A percentile compares a stretch with the other conserved stretches of the same genome.
Evolutionary conservation across 495 filamentous ascomycete species (phyloP).

Genomic region (Lasiosphaeria miniovina): DNA sequence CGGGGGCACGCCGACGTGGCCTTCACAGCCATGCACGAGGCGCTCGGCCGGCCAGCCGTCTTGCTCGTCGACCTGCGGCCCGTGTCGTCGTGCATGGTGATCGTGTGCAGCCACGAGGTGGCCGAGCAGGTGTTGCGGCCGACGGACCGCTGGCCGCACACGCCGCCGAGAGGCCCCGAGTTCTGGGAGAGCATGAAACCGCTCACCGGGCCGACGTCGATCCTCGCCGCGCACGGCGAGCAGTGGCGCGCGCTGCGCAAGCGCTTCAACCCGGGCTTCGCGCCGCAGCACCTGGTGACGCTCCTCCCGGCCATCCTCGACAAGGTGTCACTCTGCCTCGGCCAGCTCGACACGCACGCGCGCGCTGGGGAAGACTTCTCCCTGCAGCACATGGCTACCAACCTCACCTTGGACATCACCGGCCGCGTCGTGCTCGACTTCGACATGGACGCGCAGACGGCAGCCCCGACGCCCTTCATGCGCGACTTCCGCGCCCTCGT

Average conservation of each 20-base stretch:
- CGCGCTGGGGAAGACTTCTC: conserved; percentile 20
- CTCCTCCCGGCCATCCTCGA: conserved; percentile 33
- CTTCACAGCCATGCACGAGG: background rate
- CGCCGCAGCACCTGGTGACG: conserved; percentile 29
- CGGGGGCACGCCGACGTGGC: conserved; percentile 2
- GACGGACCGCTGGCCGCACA: conserved; percentile 33
- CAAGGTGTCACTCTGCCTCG: conserved; percentile 25
- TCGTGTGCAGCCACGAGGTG: conserved; percentile 39
- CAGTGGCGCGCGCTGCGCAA: conserved; percentile 33
- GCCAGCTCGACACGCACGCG: conserved; percentile 17
- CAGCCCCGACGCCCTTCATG: background rate
- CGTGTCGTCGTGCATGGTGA: conserved; percentile 20
- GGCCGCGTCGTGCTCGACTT: conserved; percentile 24
- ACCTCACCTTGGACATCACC: conserved; percentile 26
- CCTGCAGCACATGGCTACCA: conserved; percentile 11
- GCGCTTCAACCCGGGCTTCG: conserved; percentile 35
- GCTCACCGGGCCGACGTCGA: background rate
- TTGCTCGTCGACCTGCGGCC: conserved; percentile 34
- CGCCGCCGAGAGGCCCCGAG: conserved; percentile 28
- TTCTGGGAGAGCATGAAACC: background rate
- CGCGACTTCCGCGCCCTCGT: background rate
- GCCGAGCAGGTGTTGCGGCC: conserved; percentile 36
- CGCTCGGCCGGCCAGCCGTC: conserved; percentile 10
- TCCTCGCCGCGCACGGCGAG: conserved; percentile 24
- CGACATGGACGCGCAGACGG: conserved; percentile 21